Evolutionary conservation across 2,329 filamentous ascomycete species (phyloP), one percentile per base, ranked within the genome.

Genomic region (Tolypocladium amazonense): DNA sequence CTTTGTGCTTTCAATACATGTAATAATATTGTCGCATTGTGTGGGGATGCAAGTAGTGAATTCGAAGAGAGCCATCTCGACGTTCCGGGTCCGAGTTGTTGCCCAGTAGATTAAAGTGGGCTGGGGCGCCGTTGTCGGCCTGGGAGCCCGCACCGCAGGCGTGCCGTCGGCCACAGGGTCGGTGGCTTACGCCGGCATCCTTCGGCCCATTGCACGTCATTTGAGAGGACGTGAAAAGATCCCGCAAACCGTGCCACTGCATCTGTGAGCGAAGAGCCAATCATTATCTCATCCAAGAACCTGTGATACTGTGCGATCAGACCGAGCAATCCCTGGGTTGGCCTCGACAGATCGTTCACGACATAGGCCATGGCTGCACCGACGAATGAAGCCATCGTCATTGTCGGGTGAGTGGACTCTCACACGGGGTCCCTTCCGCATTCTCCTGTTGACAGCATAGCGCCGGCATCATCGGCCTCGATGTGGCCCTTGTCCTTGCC

Each of bases 401-500:
- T 69, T 50, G 62, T 67, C 45, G 66, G 66, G 67, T 68, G 53
- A 57, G 65, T 43, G 3, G 12, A 12, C 25, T 27, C 7, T 30
- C 25, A 7, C 18, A 14, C 18, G 1, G 6, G 18, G 1, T 33
- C 50, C 27, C 18, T 12, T 12, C 2, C 8, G 8, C 15, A 11
- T 12, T 1, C 47, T 20, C 9, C 3, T 53, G 50, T n/a, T n/a
- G 4, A 53, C 9, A n/a, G 15, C 18, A 53, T 50, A 74, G 73
- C 6, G 73, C 72, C 1, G 74, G 73, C 55, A 73, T 76, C 58
- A 73, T 75, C 47, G 73, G 74, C 58, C 69, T 76, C 7, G 70
- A 76, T 56, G 72, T 75, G 0, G 73, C 73, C 30, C 62, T 73
- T 15, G 71, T 73, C 12, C 70, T 76, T 23, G 65, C 68, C 3